These are phyloP conservation scores for Senecio squalidus DNA, from an alignment of 140 eudicot genomes.

Conservation along the genomic window DNA sequence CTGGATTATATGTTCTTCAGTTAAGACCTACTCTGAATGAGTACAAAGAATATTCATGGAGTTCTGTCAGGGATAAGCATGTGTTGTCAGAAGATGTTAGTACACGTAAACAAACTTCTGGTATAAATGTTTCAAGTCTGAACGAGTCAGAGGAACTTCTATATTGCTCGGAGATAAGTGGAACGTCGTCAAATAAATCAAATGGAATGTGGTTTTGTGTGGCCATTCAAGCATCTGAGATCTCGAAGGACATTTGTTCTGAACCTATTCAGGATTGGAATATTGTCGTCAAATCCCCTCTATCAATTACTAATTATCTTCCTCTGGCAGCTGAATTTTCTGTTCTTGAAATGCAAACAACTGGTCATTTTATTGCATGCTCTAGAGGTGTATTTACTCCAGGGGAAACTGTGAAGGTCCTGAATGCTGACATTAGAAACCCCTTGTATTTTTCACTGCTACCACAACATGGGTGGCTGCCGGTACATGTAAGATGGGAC, in stretches of 20 bases:
- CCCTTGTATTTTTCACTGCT: constrained; percentile 80
- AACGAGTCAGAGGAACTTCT: constrained; percentile 62
- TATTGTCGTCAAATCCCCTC: constrained; percentile 65
- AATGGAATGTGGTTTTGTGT: constrained; percentile 85
- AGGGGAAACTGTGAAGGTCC: constrained; percentile 73
- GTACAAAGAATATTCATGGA: constrained; percentile 63
- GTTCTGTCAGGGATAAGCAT: constrained; percentile 56
- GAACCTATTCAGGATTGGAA: constrained; percentile 90
- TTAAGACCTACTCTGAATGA: constrained; percentile 49
- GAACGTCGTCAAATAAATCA: constrained; percentile 55
- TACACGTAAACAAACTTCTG: constrained; percentile 35
- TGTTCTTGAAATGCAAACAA: constrained; percentile 84
- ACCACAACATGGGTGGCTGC: constrained; percentile 94
- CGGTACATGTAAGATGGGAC: constrained; percentile 58
- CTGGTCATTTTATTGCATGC: constrained; percentile 71
- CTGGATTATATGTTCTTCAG: constrained; percentile 52
- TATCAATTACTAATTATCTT: constrained; percentile 72
- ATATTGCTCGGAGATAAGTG: constrained; percentile 60
- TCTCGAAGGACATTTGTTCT: constrained; percentile 65
- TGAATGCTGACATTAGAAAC: constrained; percentile 71
- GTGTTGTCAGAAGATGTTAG: constrained; percentile 33
- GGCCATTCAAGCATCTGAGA: constrained; percentile 76
- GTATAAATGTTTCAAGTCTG: constrained; percentile 58
- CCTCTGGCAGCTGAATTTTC: constrained; percentile 78
- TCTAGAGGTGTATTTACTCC: constrained; percentile 77